Base-by-base conservation (phyloP, 495 filamentous ascomycete genomes). In the Lophiostoma macrostomum region DNA sequence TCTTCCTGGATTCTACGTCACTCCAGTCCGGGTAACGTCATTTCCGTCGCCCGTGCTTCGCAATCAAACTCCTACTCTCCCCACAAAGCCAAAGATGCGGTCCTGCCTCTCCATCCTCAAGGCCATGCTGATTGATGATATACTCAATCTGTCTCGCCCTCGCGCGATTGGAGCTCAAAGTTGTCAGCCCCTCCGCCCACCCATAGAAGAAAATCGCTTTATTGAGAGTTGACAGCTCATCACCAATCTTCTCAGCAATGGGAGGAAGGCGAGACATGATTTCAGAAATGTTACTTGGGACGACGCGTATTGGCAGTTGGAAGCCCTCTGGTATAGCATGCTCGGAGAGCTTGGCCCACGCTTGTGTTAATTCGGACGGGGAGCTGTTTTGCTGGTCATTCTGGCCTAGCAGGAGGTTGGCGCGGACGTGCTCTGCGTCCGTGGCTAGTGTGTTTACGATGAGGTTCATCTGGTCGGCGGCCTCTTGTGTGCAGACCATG, bases 401-500 rank as follows among this genome's bases (percentile, higher is more conserved):
- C 38, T 72, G 66, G 13, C 65, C 69, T 50, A 86, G 62, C 24
- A 89, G 53, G 12, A 87, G 69, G 3, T 69, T 66, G 25, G 79
- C 77, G 16, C 85, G 70, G 40, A 60, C 61, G 46, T 72, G 79
- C 64, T 89, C 85, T 0, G 76, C 77, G 0, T 76, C 73, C 0
- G 83, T 87, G 2, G 81, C 85, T 38, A 89, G 82, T 0, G 72
- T 78, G 28, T 79, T 66, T 8, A 87, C 81, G 50, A 89, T 86
- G 49, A 86, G 80, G 11, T 73, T 73, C 79, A 87, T 84, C 20
- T 82, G 74, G 14, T 64, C 70, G 0, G 77, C 80, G 0, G 85
- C 85, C 58, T 83, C 79, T 18, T 68, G 58, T 0, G 84, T 87
- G 64, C 80, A 85, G 11, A 87, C 69, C 34, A 89, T 67, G 11